Base-by-base conservation (phyloP, 192 early-diverging fungal species). In the Gigaspora rosea region DNA sequence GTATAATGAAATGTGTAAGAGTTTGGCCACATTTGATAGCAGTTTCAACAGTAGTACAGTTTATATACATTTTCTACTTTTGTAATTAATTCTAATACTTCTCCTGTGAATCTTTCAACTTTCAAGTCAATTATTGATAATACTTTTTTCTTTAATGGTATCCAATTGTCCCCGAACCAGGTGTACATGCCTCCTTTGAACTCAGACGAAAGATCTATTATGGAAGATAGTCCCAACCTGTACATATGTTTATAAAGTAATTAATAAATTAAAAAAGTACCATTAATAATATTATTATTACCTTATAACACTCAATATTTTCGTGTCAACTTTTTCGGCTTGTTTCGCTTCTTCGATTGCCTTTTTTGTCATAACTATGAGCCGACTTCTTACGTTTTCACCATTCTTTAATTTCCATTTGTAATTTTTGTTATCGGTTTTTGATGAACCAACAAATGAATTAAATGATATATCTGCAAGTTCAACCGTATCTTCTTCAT, bases 81-180 rank as follows among this genome's bases (percentile, higher is more conserved):
- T n/a, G 59, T 61, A 2, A 61, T 61, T 61, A 61, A 61, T 61
- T 61, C 59, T 61, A 18, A 61, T 61, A 61, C 59, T 61, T 61
- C 59, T 61, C 59, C 2, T 61, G n/a, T 61, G n/a, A 61, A 61
- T 18, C 59, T 61, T 61, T 61, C 2, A n/a, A 61, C 59, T 61
- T 61, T 58, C 57, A 75, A 49, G 35, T 56, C 33, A 13, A 75
- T 75, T 49, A 46, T 48, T 75, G 50, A 36, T 51, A 63, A 4
- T 49, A 62, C 2, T 61, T 61, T 36, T 36, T 36, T 51, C 36
- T 76, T 76, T 56, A 76, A 46, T 52, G 32, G 4, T 52, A 36
- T 51, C 75, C 75, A 65, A 35, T 66, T 33, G n/a, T 76, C 75
- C 8, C 75, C 75, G 8, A 76, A 76, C 75, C 75, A 76, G n/a